Base-by-base conservation (phyloP, 176 grass and related monocot genomes). In the Lolium perenne region DNA sequence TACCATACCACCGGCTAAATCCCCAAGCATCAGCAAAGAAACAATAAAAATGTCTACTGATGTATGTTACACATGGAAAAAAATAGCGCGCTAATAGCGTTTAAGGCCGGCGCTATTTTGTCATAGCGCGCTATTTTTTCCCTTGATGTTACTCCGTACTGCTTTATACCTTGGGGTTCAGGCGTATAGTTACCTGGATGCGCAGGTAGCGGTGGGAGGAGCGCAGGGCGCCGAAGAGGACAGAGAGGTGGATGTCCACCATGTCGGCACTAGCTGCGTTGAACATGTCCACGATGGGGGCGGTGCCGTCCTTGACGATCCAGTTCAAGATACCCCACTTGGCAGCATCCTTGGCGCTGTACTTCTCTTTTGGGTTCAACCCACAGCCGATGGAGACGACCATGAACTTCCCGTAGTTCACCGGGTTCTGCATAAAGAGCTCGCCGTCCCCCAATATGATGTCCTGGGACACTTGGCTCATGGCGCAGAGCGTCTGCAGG, bases 311-410 rank as follows among this genome's bases (percentile, higher is more conserved):
- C 64, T 98, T 86, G 64, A 85, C 55, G 69, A 98, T 84, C 95
- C 95, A 98, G 4, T 76, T 84, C 63, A 95, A 66, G 56, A 95
- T 54, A n/a, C 95, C 93, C 95, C 95, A 95, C 69, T 87, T 90
- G 9, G 89, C 77, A 4, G 89, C 86, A 1, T 79, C 86, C 25
- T 77, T 79, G 10, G 89, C 89, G 2, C 77, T 83, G 87, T 88
- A 98, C n/a, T 41, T 85, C 16, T 21, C 25, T 1, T 75, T 61
- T 48, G 91, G 86, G 16, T 90, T 68, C 2, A 84, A 35, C 56
- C 95, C 95, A 1, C 93, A 93, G 20, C 95, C 93, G 29, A 98
- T 3, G 18, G 95, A 98, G 41, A 98, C 82, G 12, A 95, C 86
- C 64, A 98, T 62, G 80, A 95, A 95, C 63, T 88, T 86, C n/a